Evolutionary conservation across 139 green algal genomes (phyloP), one percentile per base, ranked within the genome.

Genomic region (Nannochloris sp.): DNA sequence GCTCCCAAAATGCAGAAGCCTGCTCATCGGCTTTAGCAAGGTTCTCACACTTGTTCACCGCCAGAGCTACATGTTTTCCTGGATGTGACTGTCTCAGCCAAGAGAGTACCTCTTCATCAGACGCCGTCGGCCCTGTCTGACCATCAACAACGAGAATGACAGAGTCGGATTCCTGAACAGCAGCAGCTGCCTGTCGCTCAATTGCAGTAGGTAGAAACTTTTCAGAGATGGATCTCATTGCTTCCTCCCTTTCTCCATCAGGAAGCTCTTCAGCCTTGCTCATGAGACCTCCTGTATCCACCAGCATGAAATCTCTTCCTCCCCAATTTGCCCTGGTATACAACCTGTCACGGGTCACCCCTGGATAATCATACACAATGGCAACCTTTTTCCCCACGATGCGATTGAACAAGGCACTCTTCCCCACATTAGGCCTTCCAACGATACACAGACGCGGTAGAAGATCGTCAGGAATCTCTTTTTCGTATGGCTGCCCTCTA

Each of bases 31-130:
- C 89, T 44, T 85, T 85, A 5, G 51, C 64, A 1, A 59, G 62
- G 59, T 86, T 95, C 55, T 98, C 93, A 73, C 93, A 98, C 77
- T 98, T 98, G 88, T 98, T 98, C 56, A 98, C 86, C 6, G 85
- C 90, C 63, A 98, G 79, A n/a, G 87, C 12, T 13, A 96, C 68
- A 3, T 69, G 71, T 69, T 95, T 97, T 60, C 65, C 48, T 3
- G 87, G 79, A 72, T 95, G 82, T 9, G 79, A 73, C 17, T 72
- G 70, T 5, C 91, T 72, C 72, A 98, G 80, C 93, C 93, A 98
- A 16, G 70, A 50, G 37, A 91, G 62, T 4, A 98, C 86, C 69
- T 98, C 93, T 65, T 82, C 65, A 59, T 97, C 91, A 1, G 72
- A 76, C 2, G 77, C 59, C 4, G 87, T 92, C 31, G 88, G 26